Percentiles rank a stretch among this genome's conserved stretches.
phyloP scores from a whole-genome alignment of 1,284 basidiomycete species.

The Gyrodon tennesseensis region DNA sequence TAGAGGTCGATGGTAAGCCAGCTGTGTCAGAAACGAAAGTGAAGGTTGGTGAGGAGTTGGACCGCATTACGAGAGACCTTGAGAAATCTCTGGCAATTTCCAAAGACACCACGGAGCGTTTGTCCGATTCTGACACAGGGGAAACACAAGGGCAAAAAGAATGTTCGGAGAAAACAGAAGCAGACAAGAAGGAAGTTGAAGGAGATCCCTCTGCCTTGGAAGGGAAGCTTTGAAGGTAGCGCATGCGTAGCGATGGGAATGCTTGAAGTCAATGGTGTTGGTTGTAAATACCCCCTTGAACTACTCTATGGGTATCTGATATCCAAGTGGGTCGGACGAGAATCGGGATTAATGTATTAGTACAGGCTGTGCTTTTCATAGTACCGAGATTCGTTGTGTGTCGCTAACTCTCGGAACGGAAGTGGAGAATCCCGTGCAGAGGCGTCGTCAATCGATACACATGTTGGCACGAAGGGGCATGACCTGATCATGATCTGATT shows the following conservation, averaged over 20 bases:
- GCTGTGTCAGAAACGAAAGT: conserved; percentile 21
- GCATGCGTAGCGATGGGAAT: background rate
- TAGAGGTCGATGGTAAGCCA: conserved; percentile 32
- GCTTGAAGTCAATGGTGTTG: background rate
- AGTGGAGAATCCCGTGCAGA: background rate
- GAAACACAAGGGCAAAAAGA: conserved; percentile 4
- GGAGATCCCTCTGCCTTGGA: conserved; percentile 3
- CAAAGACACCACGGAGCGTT: conserved; percentile 10
- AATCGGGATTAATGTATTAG: no score
- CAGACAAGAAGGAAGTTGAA: conserved; percentile 5
- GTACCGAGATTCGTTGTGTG: no score
- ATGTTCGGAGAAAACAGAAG: background rate
- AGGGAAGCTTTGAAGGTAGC: conserved; percentile 12
- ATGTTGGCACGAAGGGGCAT: background rate
- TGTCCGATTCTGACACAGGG: conserved; percentile 2
- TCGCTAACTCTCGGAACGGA: conserved; percentile 2
- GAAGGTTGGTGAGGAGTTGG: conserved; percentile 42
- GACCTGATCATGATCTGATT: background rate
- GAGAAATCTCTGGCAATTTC: conserved; percentile 39
- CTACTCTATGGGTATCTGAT: background rate
- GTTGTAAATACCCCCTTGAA: background rate
- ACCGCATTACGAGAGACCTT: conserved; percentile 43
- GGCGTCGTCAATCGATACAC: background rate
- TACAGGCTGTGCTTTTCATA: background rate
- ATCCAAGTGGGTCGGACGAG: background rate